These are phyloP conservation scores for Fusarium ramigenum DNA, from an alignment of 2,329 filamentous ascomycete genomes.

Conservation along the genomic window DNA sequence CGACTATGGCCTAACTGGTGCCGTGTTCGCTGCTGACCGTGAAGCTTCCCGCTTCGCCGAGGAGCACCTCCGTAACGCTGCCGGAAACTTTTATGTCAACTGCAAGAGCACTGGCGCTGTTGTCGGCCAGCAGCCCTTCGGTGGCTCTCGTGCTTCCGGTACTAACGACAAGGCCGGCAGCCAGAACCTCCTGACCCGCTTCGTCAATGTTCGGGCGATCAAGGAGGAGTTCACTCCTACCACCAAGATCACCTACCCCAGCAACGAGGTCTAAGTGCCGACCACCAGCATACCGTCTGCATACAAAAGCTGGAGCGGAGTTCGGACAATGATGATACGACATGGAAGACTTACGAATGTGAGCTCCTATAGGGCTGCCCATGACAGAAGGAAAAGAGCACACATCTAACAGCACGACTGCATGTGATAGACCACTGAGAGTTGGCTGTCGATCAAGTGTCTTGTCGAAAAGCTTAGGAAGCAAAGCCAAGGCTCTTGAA, in stretches of 20 bases:
- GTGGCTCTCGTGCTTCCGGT: slow-evolving; percentile 72
- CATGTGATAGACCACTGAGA: not conserved
- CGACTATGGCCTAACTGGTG: slow-evolving; percentile 81
- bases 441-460: slow-evolving; percentile 7
- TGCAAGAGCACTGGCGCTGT: slow-evolving; percentile 82
- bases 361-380: slow-evolving; percentile 1
- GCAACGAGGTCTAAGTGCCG: slow-evolving; percentile 68
- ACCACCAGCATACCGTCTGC: not conserved
- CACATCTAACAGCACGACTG: slow-evolving; percentile 12
- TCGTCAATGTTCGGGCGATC: slow-evolving; percentile 73
- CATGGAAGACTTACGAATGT: slow-evolving; percentile 17
- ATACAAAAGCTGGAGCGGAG: not conserved
- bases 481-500: slow-evolving; percentile 29
- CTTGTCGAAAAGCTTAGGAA: slow-evolving; percentile 5
- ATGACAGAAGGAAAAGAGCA: slow-evolving; percentile 5
- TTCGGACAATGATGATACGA: slow-evolving; percentile 12
- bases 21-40: slow-evolving; percentile 78
- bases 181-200: slow-evolving; percentile 69
- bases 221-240: slow-evolving; percentile 80
- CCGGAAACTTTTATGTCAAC: slow-evolving; percentile 89
- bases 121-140: slow-evolving; percentile 78
- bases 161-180: slow-evolving; percentile 80
- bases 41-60: slow-evolving; percentile 73
- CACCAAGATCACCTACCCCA: slow-evolving; percentile 72
- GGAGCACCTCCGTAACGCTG: slow-evolving; percentile 74